Conservation (phyloP, 2,329 filamentous ascomycete species). For the Penicillium freii region DNA sequence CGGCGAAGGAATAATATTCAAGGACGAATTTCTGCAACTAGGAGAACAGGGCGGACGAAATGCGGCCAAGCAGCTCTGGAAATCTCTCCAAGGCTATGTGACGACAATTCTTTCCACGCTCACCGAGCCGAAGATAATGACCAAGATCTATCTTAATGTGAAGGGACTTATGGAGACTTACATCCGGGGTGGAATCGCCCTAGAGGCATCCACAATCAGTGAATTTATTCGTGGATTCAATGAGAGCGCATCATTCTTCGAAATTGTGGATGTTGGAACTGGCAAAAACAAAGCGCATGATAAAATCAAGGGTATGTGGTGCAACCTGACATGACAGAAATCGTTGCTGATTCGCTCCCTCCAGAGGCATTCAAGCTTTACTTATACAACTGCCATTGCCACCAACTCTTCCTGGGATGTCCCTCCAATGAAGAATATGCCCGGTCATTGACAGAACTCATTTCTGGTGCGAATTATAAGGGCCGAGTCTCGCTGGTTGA, state of each 20-base stretch:
- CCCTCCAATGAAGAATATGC: constrained; percentile 57
- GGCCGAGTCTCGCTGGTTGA: constrained; percentile 57
- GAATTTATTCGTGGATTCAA: constrained; percentile 59
- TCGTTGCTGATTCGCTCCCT: constrained; percentile 25
- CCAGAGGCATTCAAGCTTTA: constrained; percentile 56
- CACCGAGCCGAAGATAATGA: constrained; percentile 49
- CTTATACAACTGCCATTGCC: constrained; percentile 59
- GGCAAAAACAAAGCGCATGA: constrained; percentile 47
- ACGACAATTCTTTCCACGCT: constrained; percentile 42
- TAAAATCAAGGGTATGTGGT: constrained; percentile 48
- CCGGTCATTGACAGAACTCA: constrained; percentile 51
- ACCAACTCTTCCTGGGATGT: constrained; percentile 60
- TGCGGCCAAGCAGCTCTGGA: constrained; percentile 52
- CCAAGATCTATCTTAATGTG: constrained; percentile 55
- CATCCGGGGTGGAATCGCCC: constrained; percentile 46
- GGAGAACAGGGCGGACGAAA: constrained; percentile 54
- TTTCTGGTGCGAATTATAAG: constrained; percentile 45
- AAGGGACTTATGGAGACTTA: constrained; percentile 52
- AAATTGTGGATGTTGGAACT: constrained; percentile 50
- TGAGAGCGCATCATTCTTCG: constrained; percentile 49
- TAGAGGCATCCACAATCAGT: constrained; percentile 44
- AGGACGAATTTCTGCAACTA: constrained; percentile 49
- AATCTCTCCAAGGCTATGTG: constrained; percentile 46
- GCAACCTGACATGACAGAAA: neutral
- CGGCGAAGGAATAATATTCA: constrained; percentile 57